phyloP scores from a whole-genome alignment of 2,329 filamentous ascomycete species.

The Fusarium sp. region DNA sequence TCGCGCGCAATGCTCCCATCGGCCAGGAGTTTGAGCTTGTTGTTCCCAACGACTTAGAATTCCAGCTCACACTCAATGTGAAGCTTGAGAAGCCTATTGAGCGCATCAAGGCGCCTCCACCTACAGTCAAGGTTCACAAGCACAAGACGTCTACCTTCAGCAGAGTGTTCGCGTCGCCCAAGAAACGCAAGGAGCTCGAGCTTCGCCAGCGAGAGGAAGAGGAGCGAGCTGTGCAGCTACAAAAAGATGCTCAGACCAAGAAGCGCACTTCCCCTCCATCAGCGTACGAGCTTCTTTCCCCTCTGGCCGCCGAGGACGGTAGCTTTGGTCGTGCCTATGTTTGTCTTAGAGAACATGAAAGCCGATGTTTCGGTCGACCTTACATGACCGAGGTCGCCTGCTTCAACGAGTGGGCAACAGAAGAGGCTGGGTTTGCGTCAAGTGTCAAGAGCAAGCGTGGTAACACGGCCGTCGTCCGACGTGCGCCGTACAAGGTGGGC shows the following conservation, averaged over 20 bases:
- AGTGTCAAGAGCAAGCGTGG: conserved; percentile 96
- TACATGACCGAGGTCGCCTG: conserved; percentile 90
- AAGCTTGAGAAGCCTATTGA: conserved; percentile 85
- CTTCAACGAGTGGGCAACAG: conserved; percentile 98
- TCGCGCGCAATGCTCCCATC: conserved; percentile 92
- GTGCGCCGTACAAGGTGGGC: conserved; percentile 95
- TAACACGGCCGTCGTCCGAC: conserved; percentile 76
- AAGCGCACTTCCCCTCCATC: conserved; percentile 74
- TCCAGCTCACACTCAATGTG: conserved; percentile 96
- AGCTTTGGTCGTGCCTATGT: conserved; percentile 96
- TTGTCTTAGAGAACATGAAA: conserved; percentile 92
- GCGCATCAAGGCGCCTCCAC: conserved; percentile 67
- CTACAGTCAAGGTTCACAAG: conserved; percentile 73
- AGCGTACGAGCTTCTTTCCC: conserved; percentile 88
- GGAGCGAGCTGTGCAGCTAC: conserved; percentile 75
- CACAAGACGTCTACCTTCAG: conserved; percentile 90
- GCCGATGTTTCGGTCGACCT: conserved; percentile 87
- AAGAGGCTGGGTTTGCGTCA: conserved; percentile 81
- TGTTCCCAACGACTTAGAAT: conserved; percentile 97
- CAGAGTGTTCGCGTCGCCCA: conserved; percentile 91
- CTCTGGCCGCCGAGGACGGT: conserved; percentile 88
- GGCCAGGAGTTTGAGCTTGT: conserved; percentile 98
- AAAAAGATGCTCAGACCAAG: conserved; percentile 74
- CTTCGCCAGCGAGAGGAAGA: conserved; percentile 85
- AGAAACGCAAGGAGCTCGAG: conserved; percentile 96